A percentile compares a stretch with the other conserved stretches of the same genome.
Conservation (phyloP, 306 rosid genomes). For the Casuarina equisetifolia region DNA sequence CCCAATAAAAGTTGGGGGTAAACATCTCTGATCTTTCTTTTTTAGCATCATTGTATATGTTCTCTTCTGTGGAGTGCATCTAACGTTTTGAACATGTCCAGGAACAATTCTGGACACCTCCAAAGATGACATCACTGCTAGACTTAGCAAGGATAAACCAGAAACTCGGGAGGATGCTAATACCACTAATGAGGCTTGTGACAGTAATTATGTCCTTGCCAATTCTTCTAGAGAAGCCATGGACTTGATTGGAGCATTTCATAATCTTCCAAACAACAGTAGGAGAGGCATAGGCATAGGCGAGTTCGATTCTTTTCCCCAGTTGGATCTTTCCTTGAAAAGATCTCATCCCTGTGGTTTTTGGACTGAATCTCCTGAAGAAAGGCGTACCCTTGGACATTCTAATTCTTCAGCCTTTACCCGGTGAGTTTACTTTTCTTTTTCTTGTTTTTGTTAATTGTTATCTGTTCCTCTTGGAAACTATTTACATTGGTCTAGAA, state of each 20-base stretch:
- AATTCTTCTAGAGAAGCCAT: conserved; percentile 60
- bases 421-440: conserved; percentile 44
- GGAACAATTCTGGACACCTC: conserved; percentile 41
- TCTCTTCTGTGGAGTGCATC: conserved; percentile 20
- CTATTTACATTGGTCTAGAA: not conserved
- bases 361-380: conserved; percentile 54
- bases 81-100: conserved; percentile 34
- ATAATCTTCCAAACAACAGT: conserved; percentile 40
- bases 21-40: conserved; percentile 10
- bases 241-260: conserved; percentile 67
- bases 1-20: no score
- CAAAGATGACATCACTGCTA: conserved; percentile 42
- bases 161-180: conserved; percentile 42
- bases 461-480: conserved; percentile 11
- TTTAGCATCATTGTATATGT: conserved; percentile 18
- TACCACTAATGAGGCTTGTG: conserved; percentile 52
- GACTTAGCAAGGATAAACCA: conserved; percentile 45
- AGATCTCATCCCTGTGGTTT: conserved; percentile 53
- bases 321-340: conserved; percentile 85
- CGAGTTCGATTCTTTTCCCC: conserved; percentile 54
- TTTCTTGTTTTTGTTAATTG: not conserved
- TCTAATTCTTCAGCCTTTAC: conserved; percentile 88
- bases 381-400: conserved; percentile 60
- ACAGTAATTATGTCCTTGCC: conserved; percentile 45
- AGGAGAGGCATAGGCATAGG: conserved; percentile 44